Evolutionary conservation across 176 grass and related monocot species (phyloP).

Genomic region (Poa pratensis): DNA sequence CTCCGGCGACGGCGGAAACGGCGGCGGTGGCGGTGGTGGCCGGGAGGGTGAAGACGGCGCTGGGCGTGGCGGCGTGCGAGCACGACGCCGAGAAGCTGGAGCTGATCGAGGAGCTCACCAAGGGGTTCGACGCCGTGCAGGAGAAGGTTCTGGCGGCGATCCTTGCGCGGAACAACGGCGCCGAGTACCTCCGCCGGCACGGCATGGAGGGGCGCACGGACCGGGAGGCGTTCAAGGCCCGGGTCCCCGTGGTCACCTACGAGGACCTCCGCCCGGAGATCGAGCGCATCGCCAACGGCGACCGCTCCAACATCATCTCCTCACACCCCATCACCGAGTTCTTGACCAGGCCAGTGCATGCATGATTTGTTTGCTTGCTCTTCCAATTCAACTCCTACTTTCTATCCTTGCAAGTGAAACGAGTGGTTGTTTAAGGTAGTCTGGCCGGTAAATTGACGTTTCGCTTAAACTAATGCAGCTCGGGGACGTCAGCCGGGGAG

Average conservation of each 20-base stretch:
- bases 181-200: slow-evolving; percentile 86
- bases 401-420: background rate
- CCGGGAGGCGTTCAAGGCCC: slow-evolving; percentile 64
- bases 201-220: slow-evolving; percentile 67
- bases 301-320: slow-evolving; percentile 82
- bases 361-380: background rate
- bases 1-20: slow-evolving; percentile 38
- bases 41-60: background rate
- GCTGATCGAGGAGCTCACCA: slow-evolving; percentile 83
- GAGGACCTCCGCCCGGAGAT: slow-evolving; percentile 89
- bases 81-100: slow-evolving; percentile 77
- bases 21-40: background rate
- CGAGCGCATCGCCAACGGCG: slow-evolving; percentile 92
- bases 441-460: slow-evolving; percentile 28
- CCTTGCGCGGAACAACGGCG: slow-evolving; percentile 68
- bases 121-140: slow-evolving; percentile 62
- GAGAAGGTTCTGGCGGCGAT: slow-evolving; percentile 71
- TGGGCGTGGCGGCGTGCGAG: slow-evolving; percentile 58
- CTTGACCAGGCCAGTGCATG: slow-evolving; percentile 63
- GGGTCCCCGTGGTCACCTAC: slow-evolving; percentile 78
- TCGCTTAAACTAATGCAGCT: slow-evolving; percentile 55
- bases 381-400: background rate
- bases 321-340: slow-evolving; percentile 92
- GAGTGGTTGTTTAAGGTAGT: slow-evolving; percentile 18
- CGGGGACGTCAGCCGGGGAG: slow-evolving; percentile 95